Evolutionary conservation across 768 basidiomycete species (phyloP).

Genomic region (Trametes meyenii): DNA sequence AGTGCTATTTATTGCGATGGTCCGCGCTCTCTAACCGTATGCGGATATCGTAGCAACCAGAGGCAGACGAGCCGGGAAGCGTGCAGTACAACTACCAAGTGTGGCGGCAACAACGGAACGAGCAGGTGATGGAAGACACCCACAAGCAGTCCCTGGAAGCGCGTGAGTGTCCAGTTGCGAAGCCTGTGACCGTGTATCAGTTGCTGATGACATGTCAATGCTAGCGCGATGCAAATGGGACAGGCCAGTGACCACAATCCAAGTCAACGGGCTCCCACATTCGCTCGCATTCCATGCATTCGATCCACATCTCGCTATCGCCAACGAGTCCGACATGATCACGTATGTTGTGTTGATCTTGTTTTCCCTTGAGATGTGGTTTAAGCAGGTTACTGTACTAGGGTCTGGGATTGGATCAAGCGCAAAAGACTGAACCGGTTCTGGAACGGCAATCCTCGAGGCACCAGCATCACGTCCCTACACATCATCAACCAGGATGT

Average conservation of each 20-base stretch:
- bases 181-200: not conserved
- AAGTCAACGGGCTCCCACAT: slow-evolving; percentile 60
- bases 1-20: slow-evolving; percentile 11
- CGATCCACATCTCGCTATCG: slow-evolving; percentile 84
- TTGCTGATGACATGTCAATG: slow-evolving; percentile 6
- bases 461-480: slow-evolving; percentile 83
- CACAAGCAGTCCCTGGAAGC: slow-evolving; percentile 70
- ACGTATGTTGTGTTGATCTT: slow-evolving; percentile 51
- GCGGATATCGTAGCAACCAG: slow-evolving; percentile 67
- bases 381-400: slow-evolving; percentile 36
- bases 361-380: not conserved
- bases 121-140: slow-evolving; percentile 73
- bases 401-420: slow-evolving; percentile 94
- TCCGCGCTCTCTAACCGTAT: slow-evolving; percentile 18
- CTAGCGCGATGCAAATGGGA: slow-evolving; percentile 74
- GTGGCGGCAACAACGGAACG: slow-evolving; percentile 92
- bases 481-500: slow-evolving; percentile 96
- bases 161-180: slow-evolving; percentile 49
- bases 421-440: slow-evolving; percentile 79
- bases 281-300: slow-evolving; percentile 91
- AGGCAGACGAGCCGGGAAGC: slow-evolving; percentile 95
- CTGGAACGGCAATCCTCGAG: slow-evolving; percentile 83
- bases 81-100: slow-evolving; percentile 92
- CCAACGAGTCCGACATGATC: slow-evolving; percentile 86
- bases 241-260: slow-evolving; percentile 65